Evolutionary conservation across 2,329 filamentous ascomycete genomes (phyloP).

Genomic region (Xylariomycetidae sp.): DNA sequence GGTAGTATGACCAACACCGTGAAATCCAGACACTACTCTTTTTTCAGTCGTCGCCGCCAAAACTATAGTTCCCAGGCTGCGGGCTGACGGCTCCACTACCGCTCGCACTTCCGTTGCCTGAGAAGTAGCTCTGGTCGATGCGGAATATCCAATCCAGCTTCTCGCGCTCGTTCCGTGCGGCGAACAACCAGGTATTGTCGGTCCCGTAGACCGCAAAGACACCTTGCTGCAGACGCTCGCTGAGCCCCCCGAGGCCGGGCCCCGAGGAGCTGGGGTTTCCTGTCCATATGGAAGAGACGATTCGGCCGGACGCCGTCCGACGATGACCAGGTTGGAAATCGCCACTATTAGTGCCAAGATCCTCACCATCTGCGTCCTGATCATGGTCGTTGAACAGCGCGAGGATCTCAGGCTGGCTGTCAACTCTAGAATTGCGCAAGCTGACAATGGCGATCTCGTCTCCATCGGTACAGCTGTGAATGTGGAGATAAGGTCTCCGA

Average conservation of each 20-base stretch:
- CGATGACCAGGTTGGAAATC: conserved; percentile 43
- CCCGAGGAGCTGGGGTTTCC: conserved; percentile 38
- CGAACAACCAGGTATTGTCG: conserved; percentile 93
- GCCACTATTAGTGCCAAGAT: conserved; percentile 17
- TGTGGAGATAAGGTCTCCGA: conserved; percentile 83
- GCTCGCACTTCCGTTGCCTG: conserved; percentile 38
- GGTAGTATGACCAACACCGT: too few species aligned
- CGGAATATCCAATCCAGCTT: conserved; percentile 97
- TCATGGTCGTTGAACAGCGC: conserved; percentile 52
- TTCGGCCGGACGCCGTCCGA: conserved; percentile 45
- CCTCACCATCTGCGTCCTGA: conserved; percentile 13
- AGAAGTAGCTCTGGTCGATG: conserved; percentile 75
- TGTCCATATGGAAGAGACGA: conserved; percentile 53
- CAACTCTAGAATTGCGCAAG: conserved; percentile 82
- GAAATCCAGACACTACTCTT: too few species aligned
- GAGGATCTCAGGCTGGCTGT: conserved; percentile 84
- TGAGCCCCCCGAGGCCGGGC: conserved; percentile 47
- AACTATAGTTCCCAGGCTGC: conserved; percentile 18
- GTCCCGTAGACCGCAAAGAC: conserved; percentile 94
- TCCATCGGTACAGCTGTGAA: conserved; percentile 79
- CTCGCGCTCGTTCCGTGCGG: conserved; percentile 80
- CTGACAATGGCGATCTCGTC: conserved; percentile 90
- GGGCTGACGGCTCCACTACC: conserved; percentile 36
- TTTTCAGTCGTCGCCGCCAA: conserved; percentile 14
- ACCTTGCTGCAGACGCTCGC: conserved; percentile 58